These are phyloP conservation scores for Remersonia thermophila DNA, from an alignment of 2,329 filamentous ascomycete genomes.

Conservation along the genomic window DNA sequence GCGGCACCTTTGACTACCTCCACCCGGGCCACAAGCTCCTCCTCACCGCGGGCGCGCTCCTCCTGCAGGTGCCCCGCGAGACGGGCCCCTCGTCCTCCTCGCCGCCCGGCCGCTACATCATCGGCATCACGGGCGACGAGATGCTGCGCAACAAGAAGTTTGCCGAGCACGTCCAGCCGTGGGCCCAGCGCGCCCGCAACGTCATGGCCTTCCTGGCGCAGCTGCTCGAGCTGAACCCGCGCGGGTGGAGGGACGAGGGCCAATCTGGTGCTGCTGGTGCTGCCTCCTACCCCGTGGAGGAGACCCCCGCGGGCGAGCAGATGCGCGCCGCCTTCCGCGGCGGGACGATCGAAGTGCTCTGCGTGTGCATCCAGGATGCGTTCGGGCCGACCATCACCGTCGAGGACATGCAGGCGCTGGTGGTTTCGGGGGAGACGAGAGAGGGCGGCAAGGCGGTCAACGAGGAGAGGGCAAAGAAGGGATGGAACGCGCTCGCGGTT, in stretches of 20 bases:
- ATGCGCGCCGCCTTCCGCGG: conserved; percentile 46
- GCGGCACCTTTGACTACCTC: conserved; percentile 92
- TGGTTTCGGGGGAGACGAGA: conserved; percentile 80
- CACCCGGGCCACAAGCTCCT: conserved; percentile 95
- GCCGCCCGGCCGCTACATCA: conserved; percentile 48
- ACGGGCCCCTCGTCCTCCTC: conserved; percentile 17
- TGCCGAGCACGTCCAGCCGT: conserved; percentile 66
- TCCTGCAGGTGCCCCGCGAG: conserved; percentile 42
- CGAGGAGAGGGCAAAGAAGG: conserved; percentile 60
- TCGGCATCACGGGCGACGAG: conserved; percentile 82
- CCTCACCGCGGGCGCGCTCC: conserved; percentile 71
- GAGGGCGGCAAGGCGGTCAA: conserved; percentile 79
- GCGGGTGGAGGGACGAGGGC: conserved; percentile 32
- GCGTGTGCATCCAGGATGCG: conserved; percentile 74
- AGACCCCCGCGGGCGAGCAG: conserved; percentile 31
- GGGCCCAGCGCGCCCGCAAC: conserved; percentile 58
- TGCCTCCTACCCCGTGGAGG: conserved; percentile 24
- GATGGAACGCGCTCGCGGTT: conserved; percentile 63
- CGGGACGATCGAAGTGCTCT: conserved; percentile 54
- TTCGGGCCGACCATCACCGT: conserved; percentile 87
- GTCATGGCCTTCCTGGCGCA: conserved; percentile 63
- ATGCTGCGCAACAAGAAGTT: conserved; percentile 84
- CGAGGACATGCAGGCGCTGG: conserved; percentile 62
- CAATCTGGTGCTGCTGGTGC: too few relatives aligned
- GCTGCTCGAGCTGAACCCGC: conserved; percentile 35